Evolutionary conservation across 257 asterid species (phyloP).

Genomic region (Penstemon davidsonii): DNA sequence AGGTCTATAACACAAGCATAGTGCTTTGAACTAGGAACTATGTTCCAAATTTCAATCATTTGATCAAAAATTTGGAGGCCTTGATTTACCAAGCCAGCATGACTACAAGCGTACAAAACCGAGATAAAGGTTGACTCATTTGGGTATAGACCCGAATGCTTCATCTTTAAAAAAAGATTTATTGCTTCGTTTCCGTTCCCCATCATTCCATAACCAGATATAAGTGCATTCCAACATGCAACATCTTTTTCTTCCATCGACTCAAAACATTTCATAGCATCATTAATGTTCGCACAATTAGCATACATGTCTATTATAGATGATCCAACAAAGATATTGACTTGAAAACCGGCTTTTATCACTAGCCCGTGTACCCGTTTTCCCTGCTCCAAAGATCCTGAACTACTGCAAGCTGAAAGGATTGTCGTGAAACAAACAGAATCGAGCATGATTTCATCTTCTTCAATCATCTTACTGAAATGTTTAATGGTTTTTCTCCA

Average conservation of each 20-base stretch:
- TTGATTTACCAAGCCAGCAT: constrained; percentile 46
- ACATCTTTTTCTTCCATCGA: constrained; percentile 47
- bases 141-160: constrained; percentile 34
- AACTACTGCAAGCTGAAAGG: constrained; percentile 52
- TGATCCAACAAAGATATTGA: constrained; percentile 51
- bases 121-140: constrained; percentile 53
- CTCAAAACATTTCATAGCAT: constrained; percentile 38
- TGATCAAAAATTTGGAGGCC: constrained; percentile 50
- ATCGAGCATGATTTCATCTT: constrained; percentile 37
- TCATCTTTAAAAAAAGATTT: constrained; percentile 40
- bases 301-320: constrained; percentile 58
- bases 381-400: constrained; percentile 66
- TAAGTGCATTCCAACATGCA: constrained; percentile 61
- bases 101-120: constrained; percentile 55
- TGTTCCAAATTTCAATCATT: constrained; percentile 43
- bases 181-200: constrained; percentile 48
- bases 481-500: constrained; percentile 44
- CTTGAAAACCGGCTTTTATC: constrained; percentile 45
- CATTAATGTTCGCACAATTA: constrained; percentile 43
- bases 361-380: constrained; percentile 45
- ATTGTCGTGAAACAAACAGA: constrained; percentile 47
- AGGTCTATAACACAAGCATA: constrained; percentile 60
- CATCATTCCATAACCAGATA: constrained; percentile 55
- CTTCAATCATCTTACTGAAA: constrained; percentile 47
- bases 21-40: constrained; percentile 47